Evolutionary conservation across 139 green algal genomes (phyloP).

Genomic region (Haematococcus lacustris): DNA sequence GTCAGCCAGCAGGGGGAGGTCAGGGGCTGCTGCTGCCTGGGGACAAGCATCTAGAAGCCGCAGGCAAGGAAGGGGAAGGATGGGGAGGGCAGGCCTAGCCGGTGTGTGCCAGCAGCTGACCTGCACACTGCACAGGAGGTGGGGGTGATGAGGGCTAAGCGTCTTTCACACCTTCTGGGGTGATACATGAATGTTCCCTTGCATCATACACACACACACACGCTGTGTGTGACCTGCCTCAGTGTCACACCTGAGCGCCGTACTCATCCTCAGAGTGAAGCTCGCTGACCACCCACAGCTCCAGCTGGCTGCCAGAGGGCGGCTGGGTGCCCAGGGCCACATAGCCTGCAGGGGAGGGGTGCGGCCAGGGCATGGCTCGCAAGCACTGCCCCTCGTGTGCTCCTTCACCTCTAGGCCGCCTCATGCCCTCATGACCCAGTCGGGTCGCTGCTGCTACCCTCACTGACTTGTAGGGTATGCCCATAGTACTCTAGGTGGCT

Average conservation of each 20-base stretch:
- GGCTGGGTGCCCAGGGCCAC: conserved; percentile 58
- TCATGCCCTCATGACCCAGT: background rate
- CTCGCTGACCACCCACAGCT: conserved; percentile 62
- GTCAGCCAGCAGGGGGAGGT: no score
- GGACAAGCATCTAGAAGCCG: no score
- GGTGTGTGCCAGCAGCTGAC: background rate
- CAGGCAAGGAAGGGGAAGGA: background rate
- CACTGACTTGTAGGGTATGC: no score
- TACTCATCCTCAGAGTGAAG: conserved; percentile 80
- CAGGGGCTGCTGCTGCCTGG: no score
- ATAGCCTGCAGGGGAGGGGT: conserved; percentile 41
- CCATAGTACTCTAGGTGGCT: no score
- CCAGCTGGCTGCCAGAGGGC: conserved; percentile 49
- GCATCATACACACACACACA: background rate
- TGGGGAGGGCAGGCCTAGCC: background rate
- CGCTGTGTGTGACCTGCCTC: background rate
- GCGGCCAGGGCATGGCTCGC: background rate
- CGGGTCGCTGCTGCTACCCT: no score
- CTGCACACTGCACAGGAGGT: background rate
- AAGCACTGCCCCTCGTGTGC: background rate
- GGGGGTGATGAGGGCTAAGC: background rate
- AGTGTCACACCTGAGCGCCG: conserved; percentile 25
- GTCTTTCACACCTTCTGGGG: background rate
- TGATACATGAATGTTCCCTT: background rate
- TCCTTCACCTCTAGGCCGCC: background rate